Base-by-base conservation (phyloP, 176 grass and related monocot genomes). In the Avena sativa region DNA sequence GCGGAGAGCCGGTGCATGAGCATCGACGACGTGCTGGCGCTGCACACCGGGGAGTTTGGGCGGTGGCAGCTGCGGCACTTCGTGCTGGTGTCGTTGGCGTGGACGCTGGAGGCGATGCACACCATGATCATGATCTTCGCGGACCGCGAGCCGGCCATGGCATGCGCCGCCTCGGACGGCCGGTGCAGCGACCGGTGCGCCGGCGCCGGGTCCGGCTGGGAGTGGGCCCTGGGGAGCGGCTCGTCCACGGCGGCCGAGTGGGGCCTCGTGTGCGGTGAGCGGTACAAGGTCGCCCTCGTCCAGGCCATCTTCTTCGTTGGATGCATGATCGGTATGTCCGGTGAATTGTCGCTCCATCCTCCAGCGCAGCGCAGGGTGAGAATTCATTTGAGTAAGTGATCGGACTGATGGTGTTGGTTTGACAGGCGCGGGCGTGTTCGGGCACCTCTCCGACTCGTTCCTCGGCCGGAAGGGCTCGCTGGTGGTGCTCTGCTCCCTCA, bases 61-160 rank as follows among this genome's bases (percentile, higher is more conserved):
- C 68, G 86, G 71, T 98, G 95, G 95, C 95, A 98, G 91, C 93
- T 98, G 76, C 93, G 87, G 21, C 95, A 98, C 86, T 98, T 98
- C 91, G 79, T 95, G 59, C 83, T 90, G 78, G 87, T 89, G 1
- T 95, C 95, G 2, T 63, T 85, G 28, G 93, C 95, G 17, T 98
- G 95, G 95, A 86, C 88, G 51, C 88, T 98, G 52, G 96, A 98
- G 83, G 96, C 91, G 63, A 73, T 98, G 21, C 96, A 98, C 88
- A 89, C 96, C 66, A 95, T 98, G 96, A 84, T 91, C 4, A 95
- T 93, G 81, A 98, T 98, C 86, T 98, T 98, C 84, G 90, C 93
- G 13, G 96, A 98, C 86, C 81, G 91, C 0, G 93, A 98, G 60
- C 93, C 95, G 8, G 76, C 63, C 66, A 69, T 47, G 26, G 12